A percentile compares a stretch with the other conserved stretches of the same genome.
Conservation (phyloP, 1,284 basidiomycete genomes). For the Rhodotorula sp. region DNA sequence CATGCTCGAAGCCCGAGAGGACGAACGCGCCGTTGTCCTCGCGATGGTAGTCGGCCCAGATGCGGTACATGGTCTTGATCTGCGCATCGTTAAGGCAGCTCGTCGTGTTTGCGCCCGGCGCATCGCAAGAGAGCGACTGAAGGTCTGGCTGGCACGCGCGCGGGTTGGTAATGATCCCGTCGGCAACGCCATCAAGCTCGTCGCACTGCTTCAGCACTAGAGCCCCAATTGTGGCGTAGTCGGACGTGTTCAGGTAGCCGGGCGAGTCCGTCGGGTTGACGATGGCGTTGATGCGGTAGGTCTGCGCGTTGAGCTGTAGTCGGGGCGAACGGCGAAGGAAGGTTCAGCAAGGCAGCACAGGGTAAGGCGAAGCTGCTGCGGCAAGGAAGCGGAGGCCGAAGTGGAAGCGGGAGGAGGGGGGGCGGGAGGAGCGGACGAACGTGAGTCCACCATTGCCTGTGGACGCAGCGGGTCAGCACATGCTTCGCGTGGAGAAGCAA, state of each 20-base stretch:
- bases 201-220: constrained; percentile 47
- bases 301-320: constrained; percentile 30
- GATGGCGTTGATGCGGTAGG: constrained; percentile 37
- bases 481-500: no score
- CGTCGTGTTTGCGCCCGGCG: constrained; percentile 21
- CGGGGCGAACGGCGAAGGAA: constrained; percentile 8
- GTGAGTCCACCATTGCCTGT: no score
- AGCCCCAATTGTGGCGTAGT: constrained; percentile 39
- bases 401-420: no score
- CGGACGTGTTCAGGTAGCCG: constrained; percentile 24
- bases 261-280: constrained; percentile 34
- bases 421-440: no score
- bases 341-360: no score
- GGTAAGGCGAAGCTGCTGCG: no score
- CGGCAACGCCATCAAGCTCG: constrained; percentile 45
- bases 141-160: constrained; percentile 39
- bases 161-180: constrained; percentile 45
- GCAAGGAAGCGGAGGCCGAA: no score
- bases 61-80: constrained; percentile 37
- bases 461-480: not conserved
- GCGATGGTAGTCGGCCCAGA: constrained; percentile 27
- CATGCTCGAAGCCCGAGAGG: constrained; percentile 39
- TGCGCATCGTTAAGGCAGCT: constrained; percentile 34
- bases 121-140: constrained; percentile 26
- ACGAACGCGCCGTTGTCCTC: constrained; percentile 23